phyloP scores from a whole-genome alignment of 768 basidiomycete genomes.

The Pulveroboletus sp. region DNA sequence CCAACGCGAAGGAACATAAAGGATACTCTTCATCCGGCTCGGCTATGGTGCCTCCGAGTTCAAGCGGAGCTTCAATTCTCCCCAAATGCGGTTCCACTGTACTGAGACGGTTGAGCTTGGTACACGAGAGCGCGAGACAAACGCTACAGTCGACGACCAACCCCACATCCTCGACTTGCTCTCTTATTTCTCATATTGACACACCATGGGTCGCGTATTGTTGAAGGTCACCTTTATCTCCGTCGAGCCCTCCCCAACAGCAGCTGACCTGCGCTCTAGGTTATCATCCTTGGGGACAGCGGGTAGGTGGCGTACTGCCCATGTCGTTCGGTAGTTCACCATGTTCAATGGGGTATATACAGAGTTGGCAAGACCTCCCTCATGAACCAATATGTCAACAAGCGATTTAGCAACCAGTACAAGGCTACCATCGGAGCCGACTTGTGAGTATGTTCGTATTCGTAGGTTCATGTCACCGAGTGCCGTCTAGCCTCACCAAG shows the following conservation, averaged over 20 bases:
- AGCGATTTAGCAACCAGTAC: constrained; percentile 99
- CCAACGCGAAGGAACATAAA: constrained; percentile 6
- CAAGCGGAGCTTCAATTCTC: constrained; percentile 23
- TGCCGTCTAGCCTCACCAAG: constrained; percentile 73
- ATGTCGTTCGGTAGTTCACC: constrained; percentile 7
- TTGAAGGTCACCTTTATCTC: constrained; percentile 58
- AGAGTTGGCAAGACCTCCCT: constrained; percentile 99
- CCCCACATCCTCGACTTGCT: background rate
- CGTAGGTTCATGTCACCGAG: constrained; percentile 7
- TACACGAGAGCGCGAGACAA: background rate
- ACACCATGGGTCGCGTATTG: constrained; percentile 75
- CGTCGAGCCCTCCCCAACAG: background rate
- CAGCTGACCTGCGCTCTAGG: constrained; percentile 43
- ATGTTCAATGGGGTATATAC: constrained; percentile 3
- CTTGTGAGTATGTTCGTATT: constrained; percentile 57
- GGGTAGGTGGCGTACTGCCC: constrained; percentile 49
- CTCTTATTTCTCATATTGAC: background rate
- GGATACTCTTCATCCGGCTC: too few species aligned
- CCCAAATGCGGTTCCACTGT: constrained; percentile 13
- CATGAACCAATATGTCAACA: constrained; percentile 99
- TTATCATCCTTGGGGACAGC: constrained; percentile 98
- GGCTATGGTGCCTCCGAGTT: constrained; percentile 4
- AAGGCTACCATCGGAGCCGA: constrained; percentile 98
- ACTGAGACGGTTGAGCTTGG: too few species aligned
- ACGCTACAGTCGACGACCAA: constrained; percentile 9